Conservation (phyloP, 164 flowering plant species). For the Piper betle region DNA sequence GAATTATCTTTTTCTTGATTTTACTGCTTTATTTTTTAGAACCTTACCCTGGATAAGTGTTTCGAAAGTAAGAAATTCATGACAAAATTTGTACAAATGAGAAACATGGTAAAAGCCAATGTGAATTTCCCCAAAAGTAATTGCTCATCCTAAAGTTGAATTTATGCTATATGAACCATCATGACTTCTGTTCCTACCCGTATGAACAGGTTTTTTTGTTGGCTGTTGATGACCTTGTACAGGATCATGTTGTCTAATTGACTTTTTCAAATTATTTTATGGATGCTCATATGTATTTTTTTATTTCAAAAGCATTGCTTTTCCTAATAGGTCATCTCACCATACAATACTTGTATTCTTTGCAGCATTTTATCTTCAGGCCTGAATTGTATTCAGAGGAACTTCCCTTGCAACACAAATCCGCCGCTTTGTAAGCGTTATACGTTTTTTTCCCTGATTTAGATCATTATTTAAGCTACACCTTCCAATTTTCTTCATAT, state of each 20-base stretch:
- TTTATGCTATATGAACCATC: too few relatives aligned
- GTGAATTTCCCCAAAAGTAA: too few relatives aligned
- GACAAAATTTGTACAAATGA: too few relatives aligned
- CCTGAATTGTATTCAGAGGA: constrained; percentile 51
- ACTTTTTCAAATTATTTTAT: too few relatives aligned
- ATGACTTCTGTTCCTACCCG: too few relatives aligned
- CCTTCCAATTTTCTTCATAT: background rate
- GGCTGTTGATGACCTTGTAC: too few relatives aligned
- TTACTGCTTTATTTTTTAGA: too few relatives aligned
- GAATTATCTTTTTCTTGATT: background rate
- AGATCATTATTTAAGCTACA: background rate
- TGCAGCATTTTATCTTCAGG: constrained; percentile 42
- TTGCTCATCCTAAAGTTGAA: too few relatives aligned
- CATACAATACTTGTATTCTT: background rate
- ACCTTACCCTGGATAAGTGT: too few relatives aligned
- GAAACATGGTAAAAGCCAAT: too few relatives aligned
- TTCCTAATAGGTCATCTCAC: background rate
- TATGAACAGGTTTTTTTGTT: too few relatives aligned
- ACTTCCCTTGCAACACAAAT: constrained; percentile 61
- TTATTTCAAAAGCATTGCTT: background rate
- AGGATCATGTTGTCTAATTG: too few relatives aligned
- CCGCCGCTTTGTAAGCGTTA: constrained; percentile 42
- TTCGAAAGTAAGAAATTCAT: background rate
- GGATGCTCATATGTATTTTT: background rate
- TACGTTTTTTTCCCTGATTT: background rate